Percentiles rank a stretch among this genome's conserved stretches.
Conservation (phyloP, 768 basidiomycete genomes). For the Tephrocybe sp. region DNA sequence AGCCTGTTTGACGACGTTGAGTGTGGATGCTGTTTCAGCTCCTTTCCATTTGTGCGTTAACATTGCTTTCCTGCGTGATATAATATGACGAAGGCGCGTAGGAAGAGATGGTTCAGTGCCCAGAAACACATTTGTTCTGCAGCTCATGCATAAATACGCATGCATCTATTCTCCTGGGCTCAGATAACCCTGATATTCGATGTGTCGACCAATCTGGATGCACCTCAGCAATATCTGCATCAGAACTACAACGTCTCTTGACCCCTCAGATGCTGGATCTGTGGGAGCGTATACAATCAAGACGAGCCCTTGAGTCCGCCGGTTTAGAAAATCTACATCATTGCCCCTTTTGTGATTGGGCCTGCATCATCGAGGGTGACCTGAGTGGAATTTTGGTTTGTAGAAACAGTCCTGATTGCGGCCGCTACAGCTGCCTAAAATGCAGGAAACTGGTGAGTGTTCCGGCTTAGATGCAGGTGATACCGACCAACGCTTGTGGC, state of each 20-base stretch:
- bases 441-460: conserved; percentile 70
- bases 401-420: conserved; percentile 66
- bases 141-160: conserved; percentile 66
- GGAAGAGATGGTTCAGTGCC: conserved; percentile 88
- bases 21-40: conserved; percentile 85
- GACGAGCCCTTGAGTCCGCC: conserved; percentile 77
- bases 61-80: not conserved
- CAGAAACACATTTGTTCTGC: conserved; percentile 89
- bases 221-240: conserved; percentile 61
- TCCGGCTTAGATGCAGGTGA: too few relatives aligned
- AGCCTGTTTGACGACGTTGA: conserved; percentile 56
- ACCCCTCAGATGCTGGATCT: conserved; percentile 64
- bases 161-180: conserved; percentile 64
- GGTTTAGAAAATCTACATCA: conserved; percentile 81
- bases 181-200: conserved; percentile 57
- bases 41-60: conserved; percentile 64
- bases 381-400: conserved; percentile 62
- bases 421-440: conserved; percentile 71
- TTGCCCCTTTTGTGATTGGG: conserved; percentile 91
- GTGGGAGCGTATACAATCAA: conserved; percentile 73
- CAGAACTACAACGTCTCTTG: conserved; percentile 70
- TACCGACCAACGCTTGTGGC: not conserved
- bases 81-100: conserved; percentile 27
- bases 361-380: conserved; percentile 67
- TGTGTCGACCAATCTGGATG: conserved; percentile 87